These are phyloP conservation scores for Hirsutella rhossiliensis DNA, from an alignment of 2,329 filamentous ascomycete genomes.

Conservation along the genomic window DNA sequence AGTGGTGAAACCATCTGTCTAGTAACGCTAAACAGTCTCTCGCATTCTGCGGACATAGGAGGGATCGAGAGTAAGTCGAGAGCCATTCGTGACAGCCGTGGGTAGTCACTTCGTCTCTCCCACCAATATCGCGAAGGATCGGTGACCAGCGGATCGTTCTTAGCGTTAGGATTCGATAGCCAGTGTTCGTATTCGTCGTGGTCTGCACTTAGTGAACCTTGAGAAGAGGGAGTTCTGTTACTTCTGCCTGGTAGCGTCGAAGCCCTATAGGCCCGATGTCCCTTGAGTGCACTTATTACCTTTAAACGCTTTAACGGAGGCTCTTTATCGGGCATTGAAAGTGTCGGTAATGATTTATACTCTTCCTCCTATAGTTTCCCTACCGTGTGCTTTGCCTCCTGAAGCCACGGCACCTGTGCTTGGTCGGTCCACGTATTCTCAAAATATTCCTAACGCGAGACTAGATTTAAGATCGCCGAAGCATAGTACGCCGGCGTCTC, in stretches of 20 bases:
- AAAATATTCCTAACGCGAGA: slow-evolving; percentile 1
- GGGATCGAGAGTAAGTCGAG: too few relatives aligned
- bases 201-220: background rate
- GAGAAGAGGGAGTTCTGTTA: background rate
- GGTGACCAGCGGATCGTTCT: background rate
- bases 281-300: too few relatives aligned
- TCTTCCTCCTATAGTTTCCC: background rate
- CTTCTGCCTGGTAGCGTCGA: background rate
- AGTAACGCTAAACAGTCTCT: too few relatives aligned
- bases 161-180: background rate
- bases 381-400: background rate
- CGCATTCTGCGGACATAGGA: too few relatives aligned
- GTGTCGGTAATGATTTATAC: background rate
- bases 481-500: background rate
- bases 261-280: background rate
- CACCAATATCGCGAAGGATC: slow-evolving; percentile 3
- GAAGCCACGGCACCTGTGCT: background rate
- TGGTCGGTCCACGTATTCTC: slow-evolving; percentile 1
- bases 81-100: too few relatives aligned
- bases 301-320: background rate
- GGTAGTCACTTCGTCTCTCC: too few relatives aligned
- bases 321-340: background rate
- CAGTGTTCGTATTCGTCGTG: background rate
- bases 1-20: too few relatives aligned
- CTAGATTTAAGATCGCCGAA: background rate